These are phyloP conservation scores for Haplosporangium sp. DNA, from an alignment of 371 early-diverging fungal species.

Conservation along the genomic window DNA sequence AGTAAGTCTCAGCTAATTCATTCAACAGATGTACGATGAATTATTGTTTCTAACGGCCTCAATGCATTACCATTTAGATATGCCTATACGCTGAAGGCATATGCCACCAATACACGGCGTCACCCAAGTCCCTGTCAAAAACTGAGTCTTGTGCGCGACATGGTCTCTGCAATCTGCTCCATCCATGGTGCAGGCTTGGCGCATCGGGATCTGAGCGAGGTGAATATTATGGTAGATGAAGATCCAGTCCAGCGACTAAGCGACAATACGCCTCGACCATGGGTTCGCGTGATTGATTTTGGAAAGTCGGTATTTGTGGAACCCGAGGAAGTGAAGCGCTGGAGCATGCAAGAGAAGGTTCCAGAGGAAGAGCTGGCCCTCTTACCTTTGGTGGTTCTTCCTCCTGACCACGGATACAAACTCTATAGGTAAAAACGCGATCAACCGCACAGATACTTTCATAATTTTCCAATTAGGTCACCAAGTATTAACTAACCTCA, in stretches of 20 bases:
- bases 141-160: constrained; percentile 64
- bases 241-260: constrained; percentile 56
- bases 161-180: constrained; percentile 62
- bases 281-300: constrained; percentile 70
- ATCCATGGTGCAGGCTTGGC: constrained; percentile 69
- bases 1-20: constrained; percentile 25
- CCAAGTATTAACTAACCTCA: too few relatives aligned
- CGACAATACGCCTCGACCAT: constrained; percentile 61
- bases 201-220: constrained; percentile 72
- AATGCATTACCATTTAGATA: constrained; percentile 44
- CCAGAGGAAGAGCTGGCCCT: constrained; percentile 58
- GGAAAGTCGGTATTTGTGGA: constrained; percentile 67
- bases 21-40: too few relatives aligned
- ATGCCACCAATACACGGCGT: constrained; percentile 62
- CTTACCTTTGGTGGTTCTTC: constrained; percentile 62
- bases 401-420: constrained; percentile 68
- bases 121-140: constrained; percentile 70
- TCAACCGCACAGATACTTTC: too few relatives aligned
- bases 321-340: constrained; percentile 57
- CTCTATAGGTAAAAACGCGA: constrained; percentile 42
- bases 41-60: too few relatives aligned
- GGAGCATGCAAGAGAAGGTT: constrained; percentile 64
- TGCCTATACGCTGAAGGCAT: constrained; percentile 68
- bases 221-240: constrained; percentile 75
- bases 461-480: too few relatives aligned